These are phyloP conservation scores for Pseudonitzschia multiseries DNA, from an alignment of 108 stramenopile species.

Conservation along the genomic window DNA sequence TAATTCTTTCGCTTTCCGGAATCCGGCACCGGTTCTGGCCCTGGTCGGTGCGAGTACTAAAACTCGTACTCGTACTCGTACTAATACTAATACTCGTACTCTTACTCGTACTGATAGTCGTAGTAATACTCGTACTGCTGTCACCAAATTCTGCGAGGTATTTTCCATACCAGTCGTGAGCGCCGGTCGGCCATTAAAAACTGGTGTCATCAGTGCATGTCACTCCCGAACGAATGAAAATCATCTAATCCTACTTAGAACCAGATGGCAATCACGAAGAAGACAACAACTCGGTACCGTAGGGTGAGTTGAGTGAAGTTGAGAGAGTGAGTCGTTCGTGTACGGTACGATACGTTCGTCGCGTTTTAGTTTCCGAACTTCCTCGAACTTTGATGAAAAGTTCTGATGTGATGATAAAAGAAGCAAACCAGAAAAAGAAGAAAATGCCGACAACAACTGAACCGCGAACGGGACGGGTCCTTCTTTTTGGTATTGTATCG, in stretches of 20 bases:
- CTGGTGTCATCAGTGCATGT: background rate
- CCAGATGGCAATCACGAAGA: background rate
- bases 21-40: too few relatives aligned
- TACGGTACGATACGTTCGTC: background rate
- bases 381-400: too few relatives aligned
- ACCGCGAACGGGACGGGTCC: too few relatives aligned
- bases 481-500: too few relatives aligned
- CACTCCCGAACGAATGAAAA: background rate
- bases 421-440: too few relatives aligned
- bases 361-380: too few relatives aligned
- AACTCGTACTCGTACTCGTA: background rate
- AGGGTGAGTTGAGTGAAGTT: too few relatives aligned
- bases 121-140: background rate
- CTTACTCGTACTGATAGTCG: background rate
- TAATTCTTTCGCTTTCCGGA: too few relatives aligned
- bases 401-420: too few relatives aligned
- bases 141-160: background rate
- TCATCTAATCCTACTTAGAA: background rate
- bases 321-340: background rate
- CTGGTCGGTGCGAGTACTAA: too few relatives aligned
- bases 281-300: too few relatives aligned
- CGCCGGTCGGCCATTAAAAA: background rate
- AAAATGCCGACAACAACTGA: too few relatives aligned
- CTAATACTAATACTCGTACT: background rate
- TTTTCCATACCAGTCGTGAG: background rate